phyloP scores from a whole-genome alignment of 192 early-diverging fungal genomes.

The Jimgerdemannia lactiflua region DNA sequence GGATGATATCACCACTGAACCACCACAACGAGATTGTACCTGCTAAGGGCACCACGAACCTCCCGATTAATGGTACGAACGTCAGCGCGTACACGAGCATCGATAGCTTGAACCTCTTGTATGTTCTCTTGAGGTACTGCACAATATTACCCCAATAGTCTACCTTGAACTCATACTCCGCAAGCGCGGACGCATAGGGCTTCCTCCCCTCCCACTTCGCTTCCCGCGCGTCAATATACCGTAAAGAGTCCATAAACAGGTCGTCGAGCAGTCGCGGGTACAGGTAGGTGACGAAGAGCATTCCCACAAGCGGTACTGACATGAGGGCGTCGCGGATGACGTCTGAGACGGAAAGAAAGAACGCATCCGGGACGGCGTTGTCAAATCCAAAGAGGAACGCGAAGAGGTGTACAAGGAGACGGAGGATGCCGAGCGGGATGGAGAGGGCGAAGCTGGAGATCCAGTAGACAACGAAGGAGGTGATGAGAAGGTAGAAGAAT shows the following conservation, averaged over 20 bases:
- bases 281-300: constrained; percentile 56
- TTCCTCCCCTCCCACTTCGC: constrained; percentile 20
- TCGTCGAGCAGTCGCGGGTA: constrained; percentile 57
- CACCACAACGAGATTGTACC: constrained; percentile 15
- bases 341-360: constrained; percentile 24
- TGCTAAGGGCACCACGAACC: constrained; percentile 48
- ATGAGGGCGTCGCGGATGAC: constrained; percentile 34
- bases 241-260: constrained; percentile 52
- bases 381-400: constrained; percentile 22
- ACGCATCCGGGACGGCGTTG: constrained; percentile 24
- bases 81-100: constrained; percentile 43
- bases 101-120: constrained; percentile 35
- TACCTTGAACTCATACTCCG: constrained; percentile 25
- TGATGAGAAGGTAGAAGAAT: constrained; percentile 31
- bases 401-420: constrained; percentile 26
- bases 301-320: constrained; percentile 43
- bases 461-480: constrained; percentile 35
- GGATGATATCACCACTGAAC: not conserved
- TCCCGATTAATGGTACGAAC: constrained; percentile 50
- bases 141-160: constrained; percentile 49
- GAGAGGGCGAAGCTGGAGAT: constrained; percentile 43
- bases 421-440: constrained; percentile 36
- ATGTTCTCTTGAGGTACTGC: constrained; percentile 42
- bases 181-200: constrained; percentile 35
- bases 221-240: constrained; percentile 30